Evolutionary conservation across 2,329 filamentous ascomycete species (phyloP).

Genomic region (Magnaporthiopsis poae): DNA sequence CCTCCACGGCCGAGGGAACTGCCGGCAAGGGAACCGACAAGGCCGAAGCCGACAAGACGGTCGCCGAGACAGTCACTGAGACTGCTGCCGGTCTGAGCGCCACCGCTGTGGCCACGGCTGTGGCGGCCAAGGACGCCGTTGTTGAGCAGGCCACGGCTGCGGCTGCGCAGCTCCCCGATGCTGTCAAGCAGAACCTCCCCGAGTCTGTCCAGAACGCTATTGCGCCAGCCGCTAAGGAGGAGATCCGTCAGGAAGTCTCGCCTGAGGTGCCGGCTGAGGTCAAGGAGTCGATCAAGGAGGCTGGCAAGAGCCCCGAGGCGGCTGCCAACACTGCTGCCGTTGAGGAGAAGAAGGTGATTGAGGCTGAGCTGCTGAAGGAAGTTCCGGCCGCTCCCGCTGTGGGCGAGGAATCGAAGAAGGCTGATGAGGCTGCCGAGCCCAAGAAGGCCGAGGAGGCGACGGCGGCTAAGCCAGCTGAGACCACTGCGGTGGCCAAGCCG

Average conservation of each 20-base stretch:
- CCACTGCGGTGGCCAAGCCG: slow-evolving; percentile 25
- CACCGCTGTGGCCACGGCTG: slow-evolving; percentile 18
- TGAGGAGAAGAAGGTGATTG: slow-evolving; percentile 63
- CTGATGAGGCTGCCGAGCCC: slow-evolving; percentile 15
- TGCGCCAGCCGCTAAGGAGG: slow-evolving; percentile 31
- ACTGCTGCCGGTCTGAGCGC: slow-evolving; percentile 28
- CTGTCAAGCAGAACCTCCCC: slow-evolving; percentile 43
- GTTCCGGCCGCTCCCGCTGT: slow-evolving; percentile 33
- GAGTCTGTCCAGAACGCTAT: slow-evolving; percentile 39
- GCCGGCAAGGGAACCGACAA: slow-evolving; percentile 44
- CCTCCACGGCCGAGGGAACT: slow-evolving; percentile 47
- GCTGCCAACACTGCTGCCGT: slow-evolving; percentile 59
- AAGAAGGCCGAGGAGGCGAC: slow-evolving; percentile 14
- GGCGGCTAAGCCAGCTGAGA: slow-evolving; percentile 9
- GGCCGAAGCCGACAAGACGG: slow-evolving; percentile 34
- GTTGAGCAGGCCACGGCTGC: slow-evolving; percentile 29
- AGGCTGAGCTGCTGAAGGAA: slow-evolving; percentile 62
- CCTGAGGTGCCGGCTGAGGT: slow-evolving; percentile 46
- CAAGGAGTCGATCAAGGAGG: slow-evolving; percentile 46
- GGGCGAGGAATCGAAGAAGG: slow-evolving; percentile 21
- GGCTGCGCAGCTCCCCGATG: slow-evolving; percentile 40
- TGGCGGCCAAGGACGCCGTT: slow-evolving; percentile 28
- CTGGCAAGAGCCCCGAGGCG: slow-evolving; percentile 59
- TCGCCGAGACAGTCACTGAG: slow-evolving; percentile 30
- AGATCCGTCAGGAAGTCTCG: slow-evolving; percentile 33